Evolutionary conservation across 441 rosid species (phyloP).

Genomic region (Corymbia citriodora): DNA sequence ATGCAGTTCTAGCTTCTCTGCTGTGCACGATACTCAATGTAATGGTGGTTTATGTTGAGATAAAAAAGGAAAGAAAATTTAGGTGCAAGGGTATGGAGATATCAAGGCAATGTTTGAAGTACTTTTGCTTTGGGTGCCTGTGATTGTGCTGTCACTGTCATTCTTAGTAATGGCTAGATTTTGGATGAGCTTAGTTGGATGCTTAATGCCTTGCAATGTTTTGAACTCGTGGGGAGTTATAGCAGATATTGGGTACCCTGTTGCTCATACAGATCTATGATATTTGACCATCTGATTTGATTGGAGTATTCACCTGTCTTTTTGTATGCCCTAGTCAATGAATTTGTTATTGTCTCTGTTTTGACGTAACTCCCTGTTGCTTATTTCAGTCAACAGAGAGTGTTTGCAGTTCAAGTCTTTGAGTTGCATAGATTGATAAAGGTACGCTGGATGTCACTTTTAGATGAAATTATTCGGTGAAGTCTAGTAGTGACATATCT

Average conservation of each 20-base stretch:
- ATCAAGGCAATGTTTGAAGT: neutral
- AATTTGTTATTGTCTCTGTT: neutral
- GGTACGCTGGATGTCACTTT: neutral
- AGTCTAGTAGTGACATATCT: neutral
- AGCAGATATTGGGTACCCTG: neutral
- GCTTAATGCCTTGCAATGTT: neutral
- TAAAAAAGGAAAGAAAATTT: neutral
- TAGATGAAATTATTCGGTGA: neutral
- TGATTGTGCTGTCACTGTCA: neutral
- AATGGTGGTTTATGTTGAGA: neutral
- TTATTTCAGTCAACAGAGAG: slow-evolving; percentile 79
- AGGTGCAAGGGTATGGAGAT: neutral
- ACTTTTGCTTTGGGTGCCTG: neutral
- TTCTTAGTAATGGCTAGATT: neutral
- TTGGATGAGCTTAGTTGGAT: neutral
- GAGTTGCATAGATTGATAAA: slow-evolving; percentile 50
- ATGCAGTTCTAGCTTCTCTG: neutral
- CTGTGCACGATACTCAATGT: neutral
- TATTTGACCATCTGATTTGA: neutral
- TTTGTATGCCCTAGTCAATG: neutral
- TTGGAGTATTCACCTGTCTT: neutral
- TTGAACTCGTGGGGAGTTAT: neutral
- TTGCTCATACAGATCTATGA: neutral
- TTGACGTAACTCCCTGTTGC: slow-evolving; percentile 31
- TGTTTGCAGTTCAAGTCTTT: slow-evolving; percentile 82